A percentile compares a stretch with the other conserved stretches of the same genome.
These are phyloP conservation scores for Podaxis carcinomalis DNA, from an alignment of 768 basidiomycete species.

Conservation along the genomic window DNA sequence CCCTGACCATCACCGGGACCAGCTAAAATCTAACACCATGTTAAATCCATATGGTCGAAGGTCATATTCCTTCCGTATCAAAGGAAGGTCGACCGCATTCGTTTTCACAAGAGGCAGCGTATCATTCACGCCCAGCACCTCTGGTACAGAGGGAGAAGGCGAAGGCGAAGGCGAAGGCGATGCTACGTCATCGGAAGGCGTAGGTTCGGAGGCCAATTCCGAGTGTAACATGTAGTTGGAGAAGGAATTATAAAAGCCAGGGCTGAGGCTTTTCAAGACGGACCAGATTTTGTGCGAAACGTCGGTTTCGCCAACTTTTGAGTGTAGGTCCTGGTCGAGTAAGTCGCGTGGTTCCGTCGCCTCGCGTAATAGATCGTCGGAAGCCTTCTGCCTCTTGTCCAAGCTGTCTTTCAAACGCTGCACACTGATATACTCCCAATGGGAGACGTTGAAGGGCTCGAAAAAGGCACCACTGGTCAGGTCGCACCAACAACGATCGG, in stretches of 20 bases:
- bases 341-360: slow-evolving; percentile 1
- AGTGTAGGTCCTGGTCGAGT: neutral
- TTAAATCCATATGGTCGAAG: slow-evolving; percentile 69
- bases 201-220: neutral
- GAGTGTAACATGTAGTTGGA: slow-evolving; percentile 1
- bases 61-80: slow-evolving; percentile 58
- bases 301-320: neutral
- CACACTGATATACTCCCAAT: slow-evolving; percentile 71
- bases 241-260: slow-evolving; percentile 3
- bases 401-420: slow-evolving; percentile 39
- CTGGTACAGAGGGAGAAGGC: neutral
- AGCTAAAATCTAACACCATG: slow-evolving; percentile 71
- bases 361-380: slow-evolving; percentile 13
- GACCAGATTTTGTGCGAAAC: slow-evolving; percentile 12
- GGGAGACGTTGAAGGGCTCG: slow-evolving; percentile 70
- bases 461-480: slow-evolving; percentile 61
- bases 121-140: neutral
- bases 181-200: slow-evolving; percentile 4
- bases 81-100: slow-evolving; percentile 18
- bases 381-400: slow-evolving; percentile 27
- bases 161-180: slow-evolving; percentile 3
- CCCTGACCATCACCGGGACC: slow-evolving; percentile 32
- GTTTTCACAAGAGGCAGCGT: slow-evolving; percentile 6
- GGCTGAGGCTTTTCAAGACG: slow-evolving; percentile 12
- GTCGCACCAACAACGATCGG: slow-evolving; percentile 88